Conservation (phyloP, 2,329 filamentous ascomycete species). For the Cladosporium sp. region DNA sequence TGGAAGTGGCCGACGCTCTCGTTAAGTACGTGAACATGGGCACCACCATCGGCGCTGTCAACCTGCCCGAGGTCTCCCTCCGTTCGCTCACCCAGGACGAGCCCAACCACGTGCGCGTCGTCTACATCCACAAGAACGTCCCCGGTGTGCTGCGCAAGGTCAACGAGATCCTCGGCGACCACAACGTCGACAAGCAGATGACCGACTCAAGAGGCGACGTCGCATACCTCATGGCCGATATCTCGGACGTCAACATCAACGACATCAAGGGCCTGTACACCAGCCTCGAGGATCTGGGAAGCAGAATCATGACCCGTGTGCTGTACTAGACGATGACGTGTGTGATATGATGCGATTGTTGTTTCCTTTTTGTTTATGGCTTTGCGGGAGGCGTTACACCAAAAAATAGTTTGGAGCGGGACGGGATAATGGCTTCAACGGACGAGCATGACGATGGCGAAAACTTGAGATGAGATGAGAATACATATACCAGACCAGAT, state of each 20-base stretch:
- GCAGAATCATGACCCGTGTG: conserved; percentile 49
- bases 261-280: conserved; percentile 87
- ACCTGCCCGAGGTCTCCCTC: conserved; percentile 91
- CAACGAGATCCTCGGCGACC: conserved; percentile 89
- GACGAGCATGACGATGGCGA: conserved; percentile 16
- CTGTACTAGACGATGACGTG: conserved; percentile 40
- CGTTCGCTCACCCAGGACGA: conserved; percentile 89
- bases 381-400: conserved; percentile 10
- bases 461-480: neutral
- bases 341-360: neutral
- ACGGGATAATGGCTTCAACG: conserved; percentile 15
- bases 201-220: conserved; percentile 91
- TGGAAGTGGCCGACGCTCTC: conserved; percentile 85
- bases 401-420: neutral
- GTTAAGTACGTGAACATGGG: conserved; percentile 96
- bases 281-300: conserved; percentile 70
- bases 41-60: conserved; percentile 86
- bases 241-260: conserved; percentile 76
- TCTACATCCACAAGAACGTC: conserved; percentile 96
- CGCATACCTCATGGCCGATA: conserved; percentile 96
- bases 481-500: conserved; percentile 15
- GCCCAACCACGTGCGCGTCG: conserved; percentile 83
- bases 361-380: neutral
- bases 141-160: conserved; percentile 93
- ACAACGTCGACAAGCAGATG: conserved; percentile 99